Percentiles rank a stretch among this genome's conserved stretches.
Conservation (phyloP, 164 flowering plant species). For the Liquidambar formosana region DNA sequence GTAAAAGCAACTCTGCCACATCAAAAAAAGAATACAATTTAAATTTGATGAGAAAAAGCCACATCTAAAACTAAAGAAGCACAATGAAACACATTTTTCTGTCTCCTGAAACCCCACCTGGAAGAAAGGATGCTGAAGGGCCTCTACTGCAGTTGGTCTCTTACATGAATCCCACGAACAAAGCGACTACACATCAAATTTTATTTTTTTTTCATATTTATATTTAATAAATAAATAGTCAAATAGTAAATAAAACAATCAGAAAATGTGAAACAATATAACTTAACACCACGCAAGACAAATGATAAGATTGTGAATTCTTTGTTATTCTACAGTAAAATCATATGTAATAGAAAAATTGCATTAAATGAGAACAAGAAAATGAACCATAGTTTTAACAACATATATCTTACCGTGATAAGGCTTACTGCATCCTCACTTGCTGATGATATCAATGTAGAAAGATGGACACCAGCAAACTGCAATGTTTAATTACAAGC, state of each 20-base stretch:
- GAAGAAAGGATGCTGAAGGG: conserved; percentile 62
- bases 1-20: conserved; percentile 80
- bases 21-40: neutral
- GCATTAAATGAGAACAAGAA: too few relatives aligned
- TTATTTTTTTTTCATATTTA: too few relatives aligned
- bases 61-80: neutral
- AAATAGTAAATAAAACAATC: too few relatives aligned
- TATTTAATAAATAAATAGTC: too few relatives aligned
- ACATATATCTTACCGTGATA: conserved; percentile 45
- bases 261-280: too few relatives aligned
- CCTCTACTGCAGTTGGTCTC: conserved; percentile 60
- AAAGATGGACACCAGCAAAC: conserved; percentile 66
- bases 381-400: too few relatives aligned
- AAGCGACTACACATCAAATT: conserved; percentile 33
- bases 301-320: too few relatives aligned
- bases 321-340: too few relatives aligned
- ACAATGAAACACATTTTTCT: neutral
- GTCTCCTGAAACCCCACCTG: conserved; percentile 20
- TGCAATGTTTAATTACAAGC: conserved; percentile 26
- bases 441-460: conserved; percentile 67
- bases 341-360: too few relatives aligned
- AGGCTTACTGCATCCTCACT: conserved; percentile 71
- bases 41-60: neutral
- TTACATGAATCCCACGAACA: conserved; percentile 65
- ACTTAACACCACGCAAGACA: too few relatives aligned